phyloP scores from a whole-genome alignment of 108 stramenopile genomes.

The Schizochytrium sp. region DNA sequence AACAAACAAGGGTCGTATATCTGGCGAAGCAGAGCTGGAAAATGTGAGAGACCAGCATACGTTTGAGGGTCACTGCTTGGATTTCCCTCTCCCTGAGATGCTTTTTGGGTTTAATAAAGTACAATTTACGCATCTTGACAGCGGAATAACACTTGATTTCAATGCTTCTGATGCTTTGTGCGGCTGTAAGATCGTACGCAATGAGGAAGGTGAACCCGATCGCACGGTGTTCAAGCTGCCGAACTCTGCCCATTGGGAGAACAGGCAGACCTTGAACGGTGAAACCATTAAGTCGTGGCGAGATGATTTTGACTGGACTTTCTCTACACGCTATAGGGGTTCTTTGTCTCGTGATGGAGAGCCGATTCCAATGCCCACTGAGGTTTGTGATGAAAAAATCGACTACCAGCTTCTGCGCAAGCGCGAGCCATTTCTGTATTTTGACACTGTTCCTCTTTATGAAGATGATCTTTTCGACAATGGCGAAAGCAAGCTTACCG shows the following conservation, averaged over 20 bases:
- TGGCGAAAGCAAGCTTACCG: slow-evolving; percentile 37
- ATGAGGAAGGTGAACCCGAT: slow-evolving; percentile 33
- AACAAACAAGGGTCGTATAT: slow-evolving; percentile 47
- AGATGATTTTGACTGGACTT: slow-evolving; percentile 53
- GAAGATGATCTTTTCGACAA: slow-evolving; percentile 55
- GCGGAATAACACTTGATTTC: slow-evolving; percentile 25
- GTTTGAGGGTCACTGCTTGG: not conserved
- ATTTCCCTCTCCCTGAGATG: slow-evolving; percentile 53
- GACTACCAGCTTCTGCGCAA: slow-evolving; percentile 54
- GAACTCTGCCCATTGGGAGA: slow-evolving; percentile 37
- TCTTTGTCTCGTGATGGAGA: not conserved
- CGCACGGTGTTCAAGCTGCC: slow-evolving; percentile 58
- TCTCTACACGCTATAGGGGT: slow-evolving; percentile 15
- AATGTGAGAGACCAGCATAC: not conserved
- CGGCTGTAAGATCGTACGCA: slow-evolving; percentile 29
- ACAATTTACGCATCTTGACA: not conserved
- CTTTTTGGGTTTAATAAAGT: slow-evolving; percentile 37
- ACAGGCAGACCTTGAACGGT: not conserved
- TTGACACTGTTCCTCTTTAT: slow-evolving; percentile 15
- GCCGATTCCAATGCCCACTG: not conserved
- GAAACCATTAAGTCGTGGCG: slow-evolving; percentile 45
- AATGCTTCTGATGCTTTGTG: slow-evolving; percentile 44
- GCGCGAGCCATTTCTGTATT: slow-evolving; percentile 36
- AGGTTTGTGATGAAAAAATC: not conserved
- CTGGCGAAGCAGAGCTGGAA: slow-evolving; percentile 36